These are phyloP conservation scores for Podila verticillata DNA, from an alignment of 192 early-diverging fungal species.

Conservation along the genomic window DNA sequence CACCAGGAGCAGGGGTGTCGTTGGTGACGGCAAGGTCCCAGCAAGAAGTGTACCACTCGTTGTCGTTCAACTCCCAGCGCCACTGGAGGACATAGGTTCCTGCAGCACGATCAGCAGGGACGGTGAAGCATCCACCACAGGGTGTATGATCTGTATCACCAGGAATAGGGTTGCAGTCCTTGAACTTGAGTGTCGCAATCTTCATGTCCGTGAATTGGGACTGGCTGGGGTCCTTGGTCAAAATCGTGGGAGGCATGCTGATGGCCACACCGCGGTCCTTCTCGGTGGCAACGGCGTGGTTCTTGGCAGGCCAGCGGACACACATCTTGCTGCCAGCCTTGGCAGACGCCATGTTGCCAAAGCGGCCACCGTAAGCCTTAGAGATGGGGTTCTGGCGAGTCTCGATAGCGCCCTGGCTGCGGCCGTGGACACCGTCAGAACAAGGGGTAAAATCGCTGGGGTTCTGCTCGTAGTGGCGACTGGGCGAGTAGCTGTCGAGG, in stretches of 20 bases:
- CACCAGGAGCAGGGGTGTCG: neutral
- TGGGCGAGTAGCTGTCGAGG: conserved; percentile 26
- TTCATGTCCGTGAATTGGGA: conserved; percentile 3
- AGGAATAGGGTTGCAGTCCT: conserved; percentile 17
- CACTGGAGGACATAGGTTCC: conserved; percentile 40
- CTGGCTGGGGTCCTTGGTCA: conserved; percentile 28
- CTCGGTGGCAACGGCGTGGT: conserved; percentile 32
- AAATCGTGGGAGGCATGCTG: conserved; percentile 25
- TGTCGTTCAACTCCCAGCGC: conserved; percentile 38
- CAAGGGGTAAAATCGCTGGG: conserved; percentile 15
- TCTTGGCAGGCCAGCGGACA: conserved; percentile 48
- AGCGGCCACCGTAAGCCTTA: conserved; percentile 27
- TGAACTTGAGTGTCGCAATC: conserved; percentile 23
- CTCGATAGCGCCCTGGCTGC: conserved; percentile 23
- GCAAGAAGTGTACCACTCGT: conserved; percentile 45
- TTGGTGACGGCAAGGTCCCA: conserved; percentile 30
- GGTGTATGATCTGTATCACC: conserved; percentile 14
- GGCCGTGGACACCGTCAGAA: conserved; percentile 16
- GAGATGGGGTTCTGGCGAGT: conserved; percentile 44
- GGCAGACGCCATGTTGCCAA: conserved; percentile 14
- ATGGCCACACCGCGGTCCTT: conserved; percentile 18
- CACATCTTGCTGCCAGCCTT: conserved; percentile 27
- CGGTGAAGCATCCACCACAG: conserved; percentile 34
- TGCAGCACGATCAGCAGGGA: conserved; percentile 4
- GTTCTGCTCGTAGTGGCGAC: conserved; percentile 38